Evolutionary conservation across 2,329 filamentous ascomycete species (phyloP).

Genomic region (Cordyceps tenuipes): DNA sequence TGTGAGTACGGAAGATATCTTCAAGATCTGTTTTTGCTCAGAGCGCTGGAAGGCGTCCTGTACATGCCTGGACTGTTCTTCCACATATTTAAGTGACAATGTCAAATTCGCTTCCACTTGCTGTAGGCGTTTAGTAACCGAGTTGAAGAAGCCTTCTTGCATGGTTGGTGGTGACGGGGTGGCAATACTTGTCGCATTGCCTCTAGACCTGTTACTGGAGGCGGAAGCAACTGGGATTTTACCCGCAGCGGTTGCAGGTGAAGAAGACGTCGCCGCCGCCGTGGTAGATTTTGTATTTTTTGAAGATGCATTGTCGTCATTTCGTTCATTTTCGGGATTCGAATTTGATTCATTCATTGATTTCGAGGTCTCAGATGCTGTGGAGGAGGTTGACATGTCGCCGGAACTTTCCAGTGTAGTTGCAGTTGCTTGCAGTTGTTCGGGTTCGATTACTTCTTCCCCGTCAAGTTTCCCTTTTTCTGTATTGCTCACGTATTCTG

Average conservation of each 20-base stretch:
- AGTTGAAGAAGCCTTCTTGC: conserved; percentile 97
- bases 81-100: conserved; percentile 88
- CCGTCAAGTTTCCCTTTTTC: neutral
- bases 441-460: neutral
- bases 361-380: neutral
- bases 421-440: neutral
- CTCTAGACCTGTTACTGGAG: conserved; percentile 21
- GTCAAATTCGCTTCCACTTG: conserved; percentile 89
- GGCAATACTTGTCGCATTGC: conserved; percentile 20
- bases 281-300: neutral
- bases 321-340: conserved; percentile 8
- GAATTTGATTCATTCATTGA: conserved; percentile 11
- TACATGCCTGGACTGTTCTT: conserved; percentile 86
- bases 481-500: neutral
- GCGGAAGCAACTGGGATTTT: neutral
- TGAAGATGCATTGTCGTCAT: neutral
- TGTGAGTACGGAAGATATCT: conserved; percentile 73
- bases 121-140: conserved; percentile 84
- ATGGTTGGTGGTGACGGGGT: conserved; percentile 59
- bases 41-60: conserved; percentile 80
- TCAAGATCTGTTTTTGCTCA: conserved; percentile 79
- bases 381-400: neutral
- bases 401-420: neutral
- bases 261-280: neutral
- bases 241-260: neutral